phyloP scores from a whole-genome alignment of 208 protist species.

The Angomonas deanei region DNA sequence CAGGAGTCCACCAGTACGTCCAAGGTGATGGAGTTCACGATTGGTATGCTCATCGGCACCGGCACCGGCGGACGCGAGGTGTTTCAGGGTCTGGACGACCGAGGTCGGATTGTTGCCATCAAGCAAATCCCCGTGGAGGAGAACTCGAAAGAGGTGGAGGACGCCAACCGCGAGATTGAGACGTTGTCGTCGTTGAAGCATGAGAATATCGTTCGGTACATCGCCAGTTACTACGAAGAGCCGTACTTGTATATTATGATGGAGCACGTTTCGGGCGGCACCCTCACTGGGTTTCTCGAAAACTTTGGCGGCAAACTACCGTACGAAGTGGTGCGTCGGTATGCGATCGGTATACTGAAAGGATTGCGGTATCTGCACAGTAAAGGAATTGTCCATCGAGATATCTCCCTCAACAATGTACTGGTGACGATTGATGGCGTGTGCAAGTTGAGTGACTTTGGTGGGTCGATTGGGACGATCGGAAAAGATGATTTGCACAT shows the following conservation, averaged over 20 bases:
- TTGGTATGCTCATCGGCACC: constrained; percentile 8
- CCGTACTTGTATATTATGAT: constrained; percentile 48
- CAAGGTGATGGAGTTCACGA: neutral
- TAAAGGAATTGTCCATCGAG: constrained; percentile 56
- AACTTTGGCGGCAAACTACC: constrained; percentile 36
- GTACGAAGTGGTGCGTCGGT: constrained; percentile 31
- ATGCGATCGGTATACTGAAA: constrained; percentile 41
- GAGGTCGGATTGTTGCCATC: constrained; percentile 50
- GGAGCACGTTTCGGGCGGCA: constrained; percentile 64
- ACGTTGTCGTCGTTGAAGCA: constrained; percentile 39
- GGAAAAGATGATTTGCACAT: neutral
- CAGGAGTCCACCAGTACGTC: neutral
- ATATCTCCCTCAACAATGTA: constrained; percentile 75
- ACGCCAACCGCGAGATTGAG: constrained; percentile 43
- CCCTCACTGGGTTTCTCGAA: constrained; percentile 39
- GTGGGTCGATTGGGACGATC: constrained; percentile 24
- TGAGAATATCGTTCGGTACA: constrained; percentile 64
- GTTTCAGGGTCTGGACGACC: constrained; percentile 8
- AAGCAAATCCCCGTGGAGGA: constrained; percentile 31
- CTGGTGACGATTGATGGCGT: constrained; percentile 61
- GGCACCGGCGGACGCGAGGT: constrained; percentile 13
- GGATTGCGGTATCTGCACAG: constrained; percentile 69
- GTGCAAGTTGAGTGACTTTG: constrained; percentile 81
- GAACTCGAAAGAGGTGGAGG: constrained; percentile 19
- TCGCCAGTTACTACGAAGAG: constrained; percentile 33